Conservation (phyloP, 2,329 filamentous ascomycete species). For the Arthroderma uncinatum region DNA sequence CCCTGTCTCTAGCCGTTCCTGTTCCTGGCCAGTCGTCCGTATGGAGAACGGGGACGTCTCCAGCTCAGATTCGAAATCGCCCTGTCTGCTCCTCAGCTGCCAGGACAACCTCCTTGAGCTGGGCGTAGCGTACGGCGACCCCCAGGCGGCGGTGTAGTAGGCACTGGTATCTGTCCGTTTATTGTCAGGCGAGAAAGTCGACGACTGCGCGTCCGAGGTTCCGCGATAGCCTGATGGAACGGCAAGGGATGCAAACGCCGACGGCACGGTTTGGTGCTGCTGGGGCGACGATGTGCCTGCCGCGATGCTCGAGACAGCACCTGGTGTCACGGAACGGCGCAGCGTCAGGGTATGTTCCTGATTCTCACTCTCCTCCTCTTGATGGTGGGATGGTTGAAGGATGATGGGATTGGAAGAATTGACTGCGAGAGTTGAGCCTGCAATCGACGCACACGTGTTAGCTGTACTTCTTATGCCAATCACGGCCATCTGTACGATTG, state of each 20-base stretch:
- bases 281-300: slow-evolving; percentile 23
- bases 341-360: slow-evolving; percentile 18
- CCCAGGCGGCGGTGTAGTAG: slow-evolving; percentile 73
- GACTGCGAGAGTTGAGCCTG: slow-evolving; percentile 30
- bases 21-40: slow-evolving; percentile 15
- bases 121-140: slow-evolving; percentile 69
- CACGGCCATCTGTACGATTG: background rate
- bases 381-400: slow-evolving; percentile 22
- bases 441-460: slow-evolving; percentile 11
- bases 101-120: slow-evolving; percentile 37
- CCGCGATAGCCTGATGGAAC: slow-evolving; percentile 16
- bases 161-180: slow-evolving; percentile 38
- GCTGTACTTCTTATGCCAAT: background rate
- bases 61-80: slow-evolving; percentile 30
- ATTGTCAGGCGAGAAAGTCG: slow-evolving; percentile 32
- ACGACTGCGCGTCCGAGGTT: slow-evolving; percentile 26
- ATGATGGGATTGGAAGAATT: slow-evolving; percentile 28
- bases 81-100: slow-evolving; percentile 33
- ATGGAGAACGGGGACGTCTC: slow-evolving; percentile 27
- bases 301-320: slow-evolving; percentile 25
- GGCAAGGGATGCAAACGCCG: slow-evolving; percentile 7
- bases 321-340: slow-evolving; percentile 27
- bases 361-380: slow-evolving; percentile 19
- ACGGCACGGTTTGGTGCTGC: background rate
- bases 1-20: background rate